Evolutionary conservation across 495 filamentous ascomycete genomes (phyloP), one percentile per base, ranked within the genome.

Genomic region (Corynascus novoguineensis): DNA sequence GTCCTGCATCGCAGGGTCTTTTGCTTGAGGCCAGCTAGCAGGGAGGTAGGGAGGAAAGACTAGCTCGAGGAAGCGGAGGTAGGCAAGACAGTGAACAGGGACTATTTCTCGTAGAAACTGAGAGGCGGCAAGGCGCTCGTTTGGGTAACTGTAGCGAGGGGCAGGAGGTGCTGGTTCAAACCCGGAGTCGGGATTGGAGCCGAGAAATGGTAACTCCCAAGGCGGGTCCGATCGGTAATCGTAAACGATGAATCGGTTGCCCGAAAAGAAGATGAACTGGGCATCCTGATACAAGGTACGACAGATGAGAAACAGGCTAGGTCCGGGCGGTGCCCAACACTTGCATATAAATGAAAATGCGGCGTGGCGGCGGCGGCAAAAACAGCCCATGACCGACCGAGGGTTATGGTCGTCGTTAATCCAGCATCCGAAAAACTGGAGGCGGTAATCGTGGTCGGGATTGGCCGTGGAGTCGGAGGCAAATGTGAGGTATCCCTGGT

Each of bases 321-420:
- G 38, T 10, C 41, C 37, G 2, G 57, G 57, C 35, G 57, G 57
- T 9, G 44, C 50, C 57, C 57, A 59, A 45, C 57, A 59, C 8
- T 34, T 55, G 52, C 58, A 60, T 11, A 31, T 40, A 5, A 37
- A 22, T n/a, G 58, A 60, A 37, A 57, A 57, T 27, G 58, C 38
- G 14, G 46, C 19, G 53, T 60, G 58, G 15, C 49, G 58, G 14
- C 51, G 53, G 42, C 57, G 57, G 50, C 57, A 59, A 34, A 54
- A 59, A 41, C 50, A 59, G n/a, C 50, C 57, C 31, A 44, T 32
- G 38, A 12, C 17, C 7, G 8, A 7, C 21, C 40, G 14, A n/a
- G n/a, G 21, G 37, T 15, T 41, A 17, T 8, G 37, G 2, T 17
- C 37, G 15, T n/a, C 5, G 17, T 28, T 38, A n/a, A 5, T 11